Evolutionary conservation across 164 flowering plant species (phyloP).

Genomic region (Nymphaea colorata): DNA sequence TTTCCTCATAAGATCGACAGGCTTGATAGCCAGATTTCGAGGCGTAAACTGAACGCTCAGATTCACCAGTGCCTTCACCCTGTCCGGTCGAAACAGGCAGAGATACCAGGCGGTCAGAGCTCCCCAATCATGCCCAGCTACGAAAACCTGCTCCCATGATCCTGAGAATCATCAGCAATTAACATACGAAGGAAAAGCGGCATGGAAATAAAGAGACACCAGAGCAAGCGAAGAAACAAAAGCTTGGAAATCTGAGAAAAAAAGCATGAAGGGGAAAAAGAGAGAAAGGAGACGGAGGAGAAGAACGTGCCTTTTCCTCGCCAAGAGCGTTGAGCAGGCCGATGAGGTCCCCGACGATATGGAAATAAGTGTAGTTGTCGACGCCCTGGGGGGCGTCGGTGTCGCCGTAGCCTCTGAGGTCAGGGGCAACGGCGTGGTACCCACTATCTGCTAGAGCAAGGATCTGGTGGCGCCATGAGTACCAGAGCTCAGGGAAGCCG

Average conservation of each 20-base stretch:
- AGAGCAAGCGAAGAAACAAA: neutral
- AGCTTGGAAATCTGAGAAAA: neutral
- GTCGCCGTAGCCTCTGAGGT: slow-evolving; percentile 39
- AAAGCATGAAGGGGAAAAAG: neutral
- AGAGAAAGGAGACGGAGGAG: neutral
- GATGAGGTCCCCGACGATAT: slow-evolving; percentile 57
- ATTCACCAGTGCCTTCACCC: slow-evolving; percentile 69
- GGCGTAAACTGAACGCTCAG: slow-evolving; percentile 44
- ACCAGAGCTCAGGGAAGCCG: slow-evolving; percentile 39
- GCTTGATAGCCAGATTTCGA: slow-evolving; percentile 32
- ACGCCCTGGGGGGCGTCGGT: slow-evolving; percentile 33
- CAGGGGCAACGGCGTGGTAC: slow-evolving; percentile 43
- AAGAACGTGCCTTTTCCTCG: slow-evolving; percentile 13
- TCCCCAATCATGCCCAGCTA: slow-evolving; percentile 88
- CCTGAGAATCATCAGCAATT: neutral
- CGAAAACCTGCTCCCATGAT: slow-evolving; percentile 34
- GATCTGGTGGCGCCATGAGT: slow-evolving; percentile 38
- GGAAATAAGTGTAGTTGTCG: slow-evolving; percentile 32
- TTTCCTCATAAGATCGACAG: slow-evolving; percentile 20
- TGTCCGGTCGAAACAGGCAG: slow-evolving; percentile 58
- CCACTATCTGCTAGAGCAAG: slow-evolving; percentile 18
- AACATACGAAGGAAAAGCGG: neutral
- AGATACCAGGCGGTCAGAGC: slow-evolving; percentile 58
- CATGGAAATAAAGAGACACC: neutral
- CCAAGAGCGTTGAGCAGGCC: slow-evolving; percentile 50